Percentiles rank a stretch among this genome's conserved stretches.
Evolutionary conservation across 495 filamentous ascomycete genomes (phyloP).

Genomic region (Staphylotrichum tortipilum): DNA sequence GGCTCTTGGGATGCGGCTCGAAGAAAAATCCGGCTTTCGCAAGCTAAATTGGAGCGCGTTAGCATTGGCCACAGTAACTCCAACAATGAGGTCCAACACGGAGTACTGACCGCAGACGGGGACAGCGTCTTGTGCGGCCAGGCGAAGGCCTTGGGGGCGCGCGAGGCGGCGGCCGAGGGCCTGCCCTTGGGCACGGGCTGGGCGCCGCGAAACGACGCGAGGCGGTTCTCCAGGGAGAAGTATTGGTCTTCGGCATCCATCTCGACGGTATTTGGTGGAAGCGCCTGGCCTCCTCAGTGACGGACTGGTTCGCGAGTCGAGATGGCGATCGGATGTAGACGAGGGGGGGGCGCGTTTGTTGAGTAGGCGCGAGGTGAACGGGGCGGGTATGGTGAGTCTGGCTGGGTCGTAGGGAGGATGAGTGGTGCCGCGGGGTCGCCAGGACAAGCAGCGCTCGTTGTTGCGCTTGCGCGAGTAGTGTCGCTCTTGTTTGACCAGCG

Average conservation of each 20-base stretch:
- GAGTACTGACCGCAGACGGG: conserved; percentile 50
- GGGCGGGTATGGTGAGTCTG: too few species aligned
- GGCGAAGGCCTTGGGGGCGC: conserved; percentile 46
- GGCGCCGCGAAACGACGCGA: conserved; percentile 62
- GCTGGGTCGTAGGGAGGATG: too few species aligned
- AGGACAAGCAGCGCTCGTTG: too few species aligned
- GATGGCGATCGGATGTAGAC: not conserved
- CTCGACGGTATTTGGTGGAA: conserved; percentile 11
- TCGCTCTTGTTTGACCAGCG: too few species aligned
- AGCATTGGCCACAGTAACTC: too few species aligned
- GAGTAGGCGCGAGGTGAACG: too few species aligned
- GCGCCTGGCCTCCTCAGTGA: not conserved
- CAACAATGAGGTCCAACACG: too few species aligned
- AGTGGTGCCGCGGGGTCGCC: too few species aligned
- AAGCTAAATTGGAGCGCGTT: conserved; percentile 45
- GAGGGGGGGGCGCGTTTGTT: not conserved
- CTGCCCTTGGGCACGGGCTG: conserved; percentile 49
- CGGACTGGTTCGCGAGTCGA: not conserved
- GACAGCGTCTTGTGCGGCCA: conserved; percentile 70
- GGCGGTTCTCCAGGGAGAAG: conserved; percentile 59
- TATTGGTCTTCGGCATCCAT: conserved; percentile 28
- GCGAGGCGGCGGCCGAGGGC: conserved; percentile 47
- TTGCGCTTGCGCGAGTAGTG: too few species aligned
- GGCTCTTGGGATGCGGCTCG: conserved; percentile 58
- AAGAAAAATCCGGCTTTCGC: conserved; percentile 88